Evolutionary conservation across 164 flowering plant species (phyloP).

Genomic region (Cinnamomum micranthum): DNA sequence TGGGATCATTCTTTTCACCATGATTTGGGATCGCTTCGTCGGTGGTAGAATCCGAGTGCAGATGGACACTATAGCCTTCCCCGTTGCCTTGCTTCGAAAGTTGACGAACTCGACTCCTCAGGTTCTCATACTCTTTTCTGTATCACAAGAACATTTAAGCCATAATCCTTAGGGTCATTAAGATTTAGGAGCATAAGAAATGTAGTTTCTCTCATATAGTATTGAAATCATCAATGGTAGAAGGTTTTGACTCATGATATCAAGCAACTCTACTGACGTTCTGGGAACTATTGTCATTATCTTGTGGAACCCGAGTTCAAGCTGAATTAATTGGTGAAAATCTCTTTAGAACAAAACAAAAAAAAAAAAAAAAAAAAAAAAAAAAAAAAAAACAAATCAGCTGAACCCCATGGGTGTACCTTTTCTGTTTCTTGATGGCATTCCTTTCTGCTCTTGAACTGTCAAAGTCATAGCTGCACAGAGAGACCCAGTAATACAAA

Average conservation of each 20-base stretch:
- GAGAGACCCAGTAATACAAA: background rate
- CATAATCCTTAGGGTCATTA: background rate
- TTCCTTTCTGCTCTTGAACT: constrained; percentile 55
- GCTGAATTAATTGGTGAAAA: too few relatives aligned
- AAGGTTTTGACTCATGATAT: too few relatives aligned
- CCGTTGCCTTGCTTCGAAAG: constrained; percentile 18
- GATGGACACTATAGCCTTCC: constrained; percentile 18
- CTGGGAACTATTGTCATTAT: too few relatives aligned
- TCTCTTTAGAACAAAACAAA: too few relatives aligned
- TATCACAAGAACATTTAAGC: background rate
- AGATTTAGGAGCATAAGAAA: background rate
- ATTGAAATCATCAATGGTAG: too few relatives aligned
- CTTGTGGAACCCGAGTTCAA: too few relatives aligned
- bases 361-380: too few relatives aligned
- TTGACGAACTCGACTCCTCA: constrained; percentile 39
- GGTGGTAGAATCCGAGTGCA: constrained; percentile 43
- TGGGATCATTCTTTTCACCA: constrained; percentile 33
- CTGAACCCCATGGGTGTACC: constrained; percentile 23
- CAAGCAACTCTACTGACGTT: too few relatives aligned
- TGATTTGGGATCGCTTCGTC: constrained; percentile 34
- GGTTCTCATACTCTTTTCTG: constrained; percentile 52
- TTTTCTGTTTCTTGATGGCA: constrained; percentile 30
- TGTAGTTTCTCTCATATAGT: too few relatives aligned
- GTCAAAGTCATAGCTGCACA: constrained; percentile 47
- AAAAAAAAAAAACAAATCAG: background rate